phyloP scores from a whole-genome alignment of 176 grass and related monocot species.

The Zoysia pacifica region DNA sequence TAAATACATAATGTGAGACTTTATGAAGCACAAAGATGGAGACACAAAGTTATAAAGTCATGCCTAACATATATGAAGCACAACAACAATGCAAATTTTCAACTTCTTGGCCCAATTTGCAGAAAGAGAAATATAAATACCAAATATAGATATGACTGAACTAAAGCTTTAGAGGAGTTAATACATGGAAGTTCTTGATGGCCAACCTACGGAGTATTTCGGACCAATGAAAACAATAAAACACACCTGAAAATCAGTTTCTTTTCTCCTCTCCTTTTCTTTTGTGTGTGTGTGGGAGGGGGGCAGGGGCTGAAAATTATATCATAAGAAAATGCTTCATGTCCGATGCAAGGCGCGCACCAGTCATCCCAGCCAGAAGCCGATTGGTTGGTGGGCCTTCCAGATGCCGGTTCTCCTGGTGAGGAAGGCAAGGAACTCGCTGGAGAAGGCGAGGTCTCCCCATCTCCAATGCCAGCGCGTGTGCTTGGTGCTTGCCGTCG shows the following conservation, averaged over 20 bases:
- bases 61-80: not conserved
- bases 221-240: not conserved
- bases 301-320: slow-evolving; percentile 12
- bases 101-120: slow-evolving; percentile 1
- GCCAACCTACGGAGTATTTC: slow-evolving; percentile 15
- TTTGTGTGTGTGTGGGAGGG: too few relatives aligned
- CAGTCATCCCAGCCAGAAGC: too few relatives aligned
- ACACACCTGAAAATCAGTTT: not conserved
- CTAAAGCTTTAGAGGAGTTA: slow-evolving; percentile 8
- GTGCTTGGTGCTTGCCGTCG: too few relatives aligned
- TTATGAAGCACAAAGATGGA: not conserved
- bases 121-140: slow-evolving; percentile 20
- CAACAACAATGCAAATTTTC: not conserved
- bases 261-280: not conserved
- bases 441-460: too few relatives aligned
- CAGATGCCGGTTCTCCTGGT: too few relatives aligned
- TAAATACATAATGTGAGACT: not conserved
- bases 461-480: too few relatives aligned
- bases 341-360: too few relatives aligned
- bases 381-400: too few relatives aligned
- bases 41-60: slow-evolving; percentile 1
- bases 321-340: not conserved
- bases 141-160: slow-evolving; percentile 23
- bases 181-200: slow-evolving; percentile 9
- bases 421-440: too few relatives aligned